Base-by-base conservation (phyloP, 108 stramenopile species). In the Nitzschia sp. region DNA sequence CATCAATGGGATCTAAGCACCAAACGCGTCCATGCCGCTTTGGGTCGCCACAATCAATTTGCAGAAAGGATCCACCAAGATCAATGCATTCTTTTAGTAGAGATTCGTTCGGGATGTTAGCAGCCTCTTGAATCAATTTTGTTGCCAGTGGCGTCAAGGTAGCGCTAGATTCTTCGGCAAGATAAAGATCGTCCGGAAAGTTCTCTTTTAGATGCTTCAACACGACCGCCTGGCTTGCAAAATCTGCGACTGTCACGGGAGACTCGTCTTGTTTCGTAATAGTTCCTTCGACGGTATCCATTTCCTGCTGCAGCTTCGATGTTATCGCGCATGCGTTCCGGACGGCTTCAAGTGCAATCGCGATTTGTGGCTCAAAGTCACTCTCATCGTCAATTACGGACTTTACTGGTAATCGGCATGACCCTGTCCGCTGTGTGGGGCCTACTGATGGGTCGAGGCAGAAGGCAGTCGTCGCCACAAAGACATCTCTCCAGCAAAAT, bases 1-100 rank as follows among this genome's bases (percentile, higher is more conserved):
- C 96, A 66, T 97, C 94, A 48, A 95, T 94, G 9, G 96, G 96
- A 77, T 95, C 94, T 1, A 94, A 67, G 25, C 79, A 77, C 92
- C 92, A 97, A 13, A 87, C 59, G 46, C 82, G 82, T 21, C 15
- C 8, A 1, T 59, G 68, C 28, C 9, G 15, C 36, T 33, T 27
- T 26, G 26, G 19, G 46, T 63, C 26, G 25, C 26, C 11, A n/a
- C 26, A 35, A 19, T 26, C 68, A 66, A 11, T 11, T 23, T 42
- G 9, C 6, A 42, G 13, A 42, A 42, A 42, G 38, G 32, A 85
- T 84, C 24, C 68, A 65, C 38, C 38, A 6, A 42, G 13, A 42
- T 42, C 38, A 9, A 42, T 42, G 38, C 38, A 42, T 42, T 42
- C 9, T 42, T 42, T 42, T 6, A 42, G 38, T 42, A 42, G 6